Conservation (phyloP, 441 rosid species). For the Croton setiger region DNA sequence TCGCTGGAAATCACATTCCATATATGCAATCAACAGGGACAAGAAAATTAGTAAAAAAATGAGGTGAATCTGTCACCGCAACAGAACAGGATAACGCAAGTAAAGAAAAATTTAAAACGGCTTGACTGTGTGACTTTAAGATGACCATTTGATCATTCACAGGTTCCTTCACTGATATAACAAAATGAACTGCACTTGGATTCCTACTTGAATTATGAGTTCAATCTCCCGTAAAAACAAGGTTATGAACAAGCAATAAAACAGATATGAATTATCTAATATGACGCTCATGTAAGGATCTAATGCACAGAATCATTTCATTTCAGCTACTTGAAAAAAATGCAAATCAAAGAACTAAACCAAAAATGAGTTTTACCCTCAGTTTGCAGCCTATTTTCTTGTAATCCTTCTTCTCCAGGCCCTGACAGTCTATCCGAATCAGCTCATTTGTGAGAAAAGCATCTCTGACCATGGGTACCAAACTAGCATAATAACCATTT, state of each 20-base stretch:
- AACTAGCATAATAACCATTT: conserved; percentile 87
- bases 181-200: background rate
- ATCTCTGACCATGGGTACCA: conserved; percentile 89
- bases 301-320: background rate
- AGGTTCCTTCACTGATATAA: background rate
- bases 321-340: background rate
- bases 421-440: conserved; percentile 77
- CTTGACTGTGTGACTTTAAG: too few species aligned
- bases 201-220: too few species aligned
- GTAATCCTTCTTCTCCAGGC: conserved; percentile 79
- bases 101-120: background rate
- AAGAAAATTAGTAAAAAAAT: background rate
- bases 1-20: background rate
- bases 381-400: conserved; percentile 93
- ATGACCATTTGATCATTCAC: too few species aligned
- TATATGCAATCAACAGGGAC: background rate
- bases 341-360: conserved; percentile 1
- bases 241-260: too few species aligned
- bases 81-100: background rate
- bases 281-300: too few species aligned
- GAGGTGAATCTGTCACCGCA: background rate
- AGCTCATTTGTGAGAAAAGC: conserved; percentile 69
- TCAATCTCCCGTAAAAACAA: too few species aligned
- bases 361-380: conserved; percentile 45
- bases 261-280: too few species aligned